Conservation (phyloP, 2,329 filamentous ascomycete species). For the Aspergillus uvarum region DNA sequence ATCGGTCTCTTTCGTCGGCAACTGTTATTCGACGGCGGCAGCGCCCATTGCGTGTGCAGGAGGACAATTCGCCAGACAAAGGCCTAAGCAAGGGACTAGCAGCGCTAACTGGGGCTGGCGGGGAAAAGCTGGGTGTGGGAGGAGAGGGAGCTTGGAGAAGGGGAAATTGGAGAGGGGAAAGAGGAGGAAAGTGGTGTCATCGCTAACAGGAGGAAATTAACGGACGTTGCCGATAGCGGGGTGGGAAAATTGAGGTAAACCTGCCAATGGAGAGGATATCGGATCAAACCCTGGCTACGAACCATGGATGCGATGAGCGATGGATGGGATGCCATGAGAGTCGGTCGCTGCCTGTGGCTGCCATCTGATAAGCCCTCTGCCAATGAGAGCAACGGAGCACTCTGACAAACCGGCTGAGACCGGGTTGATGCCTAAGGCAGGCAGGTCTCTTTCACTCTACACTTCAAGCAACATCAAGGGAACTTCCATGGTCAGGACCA, state of each 20-base stretch:
- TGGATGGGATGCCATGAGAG: not conserved
- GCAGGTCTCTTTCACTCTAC: not conserved
- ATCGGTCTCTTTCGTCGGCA: not conserved
- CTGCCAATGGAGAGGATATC: not conserved
- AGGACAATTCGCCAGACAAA: not conserved
- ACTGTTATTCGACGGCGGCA: not conserved
- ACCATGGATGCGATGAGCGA: not conserved
- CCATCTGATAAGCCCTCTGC: not conserved
- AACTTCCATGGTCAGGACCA: not conserved
- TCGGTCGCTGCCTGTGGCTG: not conserved
- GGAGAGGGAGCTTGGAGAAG: not conserved
- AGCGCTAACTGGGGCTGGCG: not conserved
- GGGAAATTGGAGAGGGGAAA: not conserved
- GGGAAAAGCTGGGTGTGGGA: not conserved
- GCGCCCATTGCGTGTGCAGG: not conserved
- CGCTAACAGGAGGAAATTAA: not conserved
- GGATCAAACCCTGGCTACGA: not conserved
- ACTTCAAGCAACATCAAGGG: not conserved
- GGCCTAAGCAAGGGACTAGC: not conserved
- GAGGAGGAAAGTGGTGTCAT: not conserved
- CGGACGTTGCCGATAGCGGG: conserved; percentile 5
- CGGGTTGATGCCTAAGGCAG: not conserved
- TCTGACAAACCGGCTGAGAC: not conserved
- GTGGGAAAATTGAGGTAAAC: not conserved
- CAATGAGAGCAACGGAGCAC: not conserved